Evolutionary conservation across 257 asterid genomes (phyloP).

Genomic region (Solanum phureja): DNA sequence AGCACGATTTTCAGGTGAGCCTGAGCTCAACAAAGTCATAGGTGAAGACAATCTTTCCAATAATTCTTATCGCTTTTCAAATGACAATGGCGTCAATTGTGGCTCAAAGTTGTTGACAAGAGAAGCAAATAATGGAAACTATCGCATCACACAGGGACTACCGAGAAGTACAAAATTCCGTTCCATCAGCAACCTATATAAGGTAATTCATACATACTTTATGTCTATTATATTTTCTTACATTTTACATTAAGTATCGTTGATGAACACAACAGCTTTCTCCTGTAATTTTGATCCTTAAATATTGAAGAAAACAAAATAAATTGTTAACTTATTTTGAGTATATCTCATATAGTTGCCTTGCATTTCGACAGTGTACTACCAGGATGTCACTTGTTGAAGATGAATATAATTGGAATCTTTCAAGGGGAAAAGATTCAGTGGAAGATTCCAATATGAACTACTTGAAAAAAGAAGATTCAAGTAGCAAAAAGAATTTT

Average conservation of each 20-base stretch:
- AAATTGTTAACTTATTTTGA: neutral
- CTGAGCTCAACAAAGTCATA: neutral
- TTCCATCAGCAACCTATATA: neutral
- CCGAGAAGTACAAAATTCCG: neutral
- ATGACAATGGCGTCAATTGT: neutral
- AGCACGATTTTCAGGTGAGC: neutral
- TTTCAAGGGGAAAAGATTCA: neutral
- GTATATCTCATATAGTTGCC: neutral
- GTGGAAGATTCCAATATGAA: neutral
- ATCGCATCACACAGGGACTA: neutral
- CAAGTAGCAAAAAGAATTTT: neutral
- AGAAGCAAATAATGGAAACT: neutral
- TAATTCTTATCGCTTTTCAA: neutral
- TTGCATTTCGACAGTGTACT: neutral
- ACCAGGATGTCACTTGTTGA: neutral
- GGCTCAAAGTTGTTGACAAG: neutral
- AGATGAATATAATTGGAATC: neutral
- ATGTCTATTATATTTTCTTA: neutral
- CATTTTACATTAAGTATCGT: neutral
- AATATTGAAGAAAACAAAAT: neutral
- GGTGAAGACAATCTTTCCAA: neutral
- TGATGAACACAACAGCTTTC: neutral
- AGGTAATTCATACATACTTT: neutral
- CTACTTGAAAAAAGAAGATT: neutral
- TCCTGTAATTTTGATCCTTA: neutral